Percentiles rank a stretch among this genome's conserved stretches.
These are phyloP conservation scores for Toxoplasma gondii DNA, from an alignment of 169 alveolate genomes.

Conservation along the genomic window DNA sequence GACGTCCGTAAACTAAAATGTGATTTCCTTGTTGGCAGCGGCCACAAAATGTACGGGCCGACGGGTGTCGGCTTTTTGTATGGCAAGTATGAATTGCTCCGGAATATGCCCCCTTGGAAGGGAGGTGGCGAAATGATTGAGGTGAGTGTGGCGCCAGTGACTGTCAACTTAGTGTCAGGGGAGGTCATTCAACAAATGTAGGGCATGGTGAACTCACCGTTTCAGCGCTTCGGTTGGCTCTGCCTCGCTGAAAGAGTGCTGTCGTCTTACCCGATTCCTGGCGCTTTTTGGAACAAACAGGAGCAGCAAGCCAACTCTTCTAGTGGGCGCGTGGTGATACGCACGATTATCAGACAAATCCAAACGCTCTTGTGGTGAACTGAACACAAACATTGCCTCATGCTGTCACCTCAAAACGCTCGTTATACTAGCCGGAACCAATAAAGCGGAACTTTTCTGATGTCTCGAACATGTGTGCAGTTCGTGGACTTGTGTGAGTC, in stretches of 20 bases:
- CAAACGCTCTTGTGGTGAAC: not conserved
- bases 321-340: not conserved
- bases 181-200: too few species aligned
- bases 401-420: too few species aligned
- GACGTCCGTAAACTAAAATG: constrained; percentile 65
- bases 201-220: too few species aligned
- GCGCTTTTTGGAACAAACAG: not conserved
- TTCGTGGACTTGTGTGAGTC: constrained; percentile 40
- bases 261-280: too few species aligned
- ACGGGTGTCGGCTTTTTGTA: constrained; percentile 69
- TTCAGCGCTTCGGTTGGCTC: too few species aligned
- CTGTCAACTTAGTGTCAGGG: not conserved
- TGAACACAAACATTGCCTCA: too few species aligned
- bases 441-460: too few species aligned
- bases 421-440: too few species aligned
- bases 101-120: constrained; percentile 69
- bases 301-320: not conserved
- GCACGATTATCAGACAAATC: not conserved
- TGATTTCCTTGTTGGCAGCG: constrained; percentile 73
- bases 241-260: too few species aligned
- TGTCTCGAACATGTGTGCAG: not conserved
- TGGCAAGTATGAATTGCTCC: constrained; percentile 68
- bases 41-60: constrained; percentile 75
- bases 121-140: constrained; percentile 72
- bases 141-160: constrained; percentile 38